Percentiles rank a stretch among this genome's conserved stretches.
Evolutionary conservation across 108 stramenopile species (phyloP).

Genomic region (Skeletonema costatum): DNA sequence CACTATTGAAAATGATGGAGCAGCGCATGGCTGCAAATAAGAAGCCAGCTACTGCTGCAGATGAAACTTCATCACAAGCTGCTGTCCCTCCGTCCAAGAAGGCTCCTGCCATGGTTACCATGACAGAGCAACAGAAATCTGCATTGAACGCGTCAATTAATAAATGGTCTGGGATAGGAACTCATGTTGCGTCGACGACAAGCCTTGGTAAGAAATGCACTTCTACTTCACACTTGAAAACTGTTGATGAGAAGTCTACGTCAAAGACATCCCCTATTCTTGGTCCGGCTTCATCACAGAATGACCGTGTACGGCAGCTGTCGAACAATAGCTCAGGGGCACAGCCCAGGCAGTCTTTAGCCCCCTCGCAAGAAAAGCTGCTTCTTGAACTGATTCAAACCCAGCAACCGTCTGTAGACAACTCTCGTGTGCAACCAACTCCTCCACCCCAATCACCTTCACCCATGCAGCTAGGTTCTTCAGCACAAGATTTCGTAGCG

Average conservation of each 20-base stretch:
- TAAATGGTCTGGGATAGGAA: slow-evolving; percentile 36
- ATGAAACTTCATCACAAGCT: background rate
- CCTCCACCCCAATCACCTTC: background rate
- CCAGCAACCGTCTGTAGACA: background rate
- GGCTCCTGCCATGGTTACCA: background rate
- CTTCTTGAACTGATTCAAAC: background rate
- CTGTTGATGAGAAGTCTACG: background rate
- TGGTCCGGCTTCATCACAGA: background rate
- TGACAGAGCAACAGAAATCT: background rate
- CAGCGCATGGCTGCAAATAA: slow-evolving; percentile 37
- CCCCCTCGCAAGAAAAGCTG: background rate
- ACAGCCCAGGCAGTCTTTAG: background rate
- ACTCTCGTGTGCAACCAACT: background rate
- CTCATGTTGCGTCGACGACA: background rate
- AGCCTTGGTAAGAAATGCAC: background rate
- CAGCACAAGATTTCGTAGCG: background rate
- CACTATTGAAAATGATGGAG: slow-evolving; percentile 41
- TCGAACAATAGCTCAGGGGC: background rate
- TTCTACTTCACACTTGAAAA: background rate
- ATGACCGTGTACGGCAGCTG: background rate
- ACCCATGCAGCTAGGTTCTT: background rate
- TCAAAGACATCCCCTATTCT: background rate
- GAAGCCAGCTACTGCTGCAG: background rate
- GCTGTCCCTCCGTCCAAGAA: background rate
- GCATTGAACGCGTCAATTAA: slow-evolving; percentile 35